These are phyloP conservation scores for Prunus dulcis DNA, from an alignment of 306 rosid genomes.

Conservation along the genomic window DNA sequence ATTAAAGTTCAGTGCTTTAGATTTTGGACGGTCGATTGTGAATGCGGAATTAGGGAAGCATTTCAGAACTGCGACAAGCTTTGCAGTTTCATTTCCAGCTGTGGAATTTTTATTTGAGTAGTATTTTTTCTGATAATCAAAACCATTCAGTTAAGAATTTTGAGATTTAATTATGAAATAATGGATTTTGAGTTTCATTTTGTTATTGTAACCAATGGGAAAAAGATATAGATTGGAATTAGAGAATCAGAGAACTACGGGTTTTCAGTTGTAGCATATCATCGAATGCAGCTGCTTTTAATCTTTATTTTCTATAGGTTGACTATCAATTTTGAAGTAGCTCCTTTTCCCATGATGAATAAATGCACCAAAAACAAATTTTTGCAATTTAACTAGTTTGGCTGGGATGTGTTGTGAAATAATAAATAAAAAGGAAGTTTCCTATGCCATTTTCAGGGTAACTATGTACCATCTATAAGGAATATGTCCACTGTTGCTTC, in stretches of 20 bases:
- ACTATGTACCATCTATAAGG: slow-evolving; percentile 33
- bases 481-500: slow-evolving; percentile 46
- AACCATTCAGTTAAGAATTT: neutral
- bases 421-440: neutral
- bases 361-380: neutral
- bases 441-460: slow-evolving; percentile 37
- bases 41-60: neutral
- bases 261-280: neutral
- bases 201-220: neutral
- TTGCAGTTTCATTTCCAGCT: neutral
- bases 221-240: neutral
- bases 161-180: too few relatives aligned
- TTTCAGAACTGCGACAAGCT: neutral
- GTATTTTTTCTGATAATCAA: neutral
- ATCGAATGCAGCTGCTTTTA: neutral
- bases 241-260: neutral
- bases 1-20: neutral
- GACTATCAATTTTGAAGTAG: neutral
- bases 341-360: neutral
- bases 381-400: neutral
- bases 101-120: neutral
- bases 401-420: too few relatives aligned
- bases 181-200: neutral
- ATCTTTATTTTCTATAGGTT: neutral
- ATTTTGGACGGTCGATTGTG: neutral